Conservation (phyloP, 169 alveolate genomes). For the Miamiensis avidus region DNA sequence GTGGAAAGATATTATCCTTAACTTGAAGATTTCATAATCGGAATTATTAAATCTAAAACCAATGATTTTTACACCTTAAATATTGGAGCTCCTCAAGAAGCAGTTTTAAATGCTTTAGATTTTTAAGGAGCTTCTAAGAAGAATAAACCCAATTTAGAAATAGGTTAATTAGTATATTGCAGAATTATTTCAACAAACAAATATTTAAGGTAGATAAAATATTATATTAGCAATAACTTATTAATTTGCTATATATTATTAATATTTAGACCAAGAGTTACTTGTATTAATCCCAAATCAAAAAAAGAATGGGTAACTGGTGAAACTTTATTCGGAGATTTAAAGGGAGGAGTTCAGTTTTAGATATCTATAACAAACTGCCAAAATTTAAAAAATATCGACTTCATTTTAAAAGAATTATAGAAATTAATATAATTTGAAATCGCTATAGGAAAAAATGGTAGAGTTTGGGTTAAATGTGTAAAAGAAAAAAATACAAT, state of each 20-base stretch:
- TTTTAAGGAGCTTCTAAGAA: slow-evolving; percentile 46
- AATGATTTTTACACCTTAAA: not conserved
- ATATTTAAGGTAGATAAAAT: not conserved
- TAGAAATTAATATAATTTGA: slow-evolving; percentile 13
- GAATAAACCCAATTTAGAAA: slow-evolving; percentile 35
- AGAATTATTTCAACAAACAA: slow-evolving; percentile 18
- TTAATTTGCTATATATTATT: too few species aligned
- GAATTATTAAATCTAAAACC: not conserved
- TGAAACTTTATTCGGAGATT: slow-evolving; percentile 33
- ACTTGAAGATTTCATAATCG: not conserved
- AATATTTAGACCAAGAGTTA: not conserved
- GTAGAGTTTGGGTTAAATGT: slow-evolving; percentile 32
- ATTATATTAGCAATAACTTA: too few species aligned
- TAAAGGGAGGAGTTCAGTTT: slow-evolving; percentile 23
- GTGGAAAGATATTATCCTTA: not conserved
- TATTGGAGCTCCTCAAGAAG: not conserved
- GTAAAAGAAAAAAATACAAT: not conserved
- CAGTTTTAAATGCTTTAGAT: not conserved
- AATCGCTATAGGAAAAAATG: slow-evolving; percentile 32
- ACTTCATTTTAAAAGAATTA: slow-evolving; percentile 1
- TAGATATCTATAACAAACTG: not conserved
- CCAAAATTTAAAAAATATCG: not conserved
- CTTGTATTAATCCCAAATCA: slow-evolving; percentile 25
- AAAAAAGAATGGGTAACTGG: slow-evolving; percentile 48
- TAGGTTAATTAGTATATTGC: slow-evolving; percentile 23